Base-by-base conservation (phyloP, 164 flowering plant genomes). In the Magnolia changhungtana region DNA sequence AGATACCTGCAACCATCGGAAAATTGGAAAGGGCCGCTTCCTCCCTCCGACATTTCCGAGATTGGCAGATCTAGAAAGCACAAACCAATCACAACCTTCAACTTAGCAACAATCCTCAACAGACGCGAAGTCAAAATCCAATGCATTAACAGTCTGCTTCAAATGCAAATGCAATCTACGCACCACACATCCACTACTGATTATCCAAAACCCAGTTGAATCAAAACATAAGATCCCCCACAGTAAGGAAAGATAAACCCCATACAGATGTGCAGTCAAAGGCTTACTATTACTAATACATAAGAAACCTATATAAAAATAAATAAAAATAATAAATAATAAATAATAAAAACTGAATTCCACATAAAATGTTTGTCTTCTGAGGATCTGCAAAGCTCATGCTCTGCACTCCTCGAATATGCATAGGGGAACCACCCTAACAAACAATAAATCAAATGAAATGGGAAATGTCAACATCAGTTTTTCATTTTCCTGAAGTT, bases 41-140 rank as follows among this genome's bases (percentile, higher is more conserved):
- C 61, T 16, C 18, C 61, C 18, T 55, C 18, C 18, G 61, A 55
- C 61, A 11, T 55, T 55, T 55, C 61, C 13, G 13, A 3, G 13
- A 16, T 16, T 55, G 61, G 13, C 61, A 24, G 31, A 8, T 66
- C 29, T 21, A 21, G 29, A 11, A 23, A 24, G 69, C 24, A 66
- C 31, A 66, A 66, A 21, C 13, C 27, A 24, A 66, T 21, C 69
- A 66, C 69, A 20, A 66, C 21, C 69, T 66, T 66, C 69, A 66
- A 21, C 11, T 24, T 14, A 66, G 31, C 65, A 18, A 63, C 21
- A 21, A 18, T 63, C 0, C 8, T 37, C 7, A 66, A 65, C 24
- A 7, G 8, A 10, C 69, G 16, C 27, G 29, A 23, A 66, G 13
- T 11, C 6, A 21, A 20, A 66, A 13, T 23, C 67, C 23, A 19